phyloP scores from a whole-genome alignment of 1,284 basidiomycete genomes.

The Pholiota adiposa region DNA sequence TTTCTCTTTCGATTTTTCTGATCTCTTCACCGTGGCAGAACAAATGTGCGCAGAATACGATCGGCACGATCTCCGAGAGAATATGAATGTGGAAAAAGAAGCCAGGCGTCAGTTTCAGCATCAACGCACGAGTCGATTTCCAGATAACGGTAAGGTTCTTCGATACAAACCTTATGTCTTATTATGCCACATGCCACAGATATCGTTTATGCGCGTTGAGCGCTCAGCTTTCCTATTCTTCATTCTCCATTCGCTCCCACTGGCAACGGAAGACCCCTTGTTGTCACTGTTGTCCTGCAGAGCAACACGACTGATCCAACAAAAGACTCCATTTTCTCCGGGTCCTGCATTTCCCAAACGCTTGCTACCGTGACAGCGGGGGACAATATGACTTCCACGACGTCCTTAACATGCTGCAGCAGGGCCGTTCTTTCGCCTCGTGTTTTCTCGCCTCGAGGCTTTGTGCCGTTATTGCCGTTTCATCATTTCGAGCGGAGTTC shows the following conservation, averaged over 20 bases:
- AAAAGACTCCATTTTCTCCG: slow-evolving; percentile 3
- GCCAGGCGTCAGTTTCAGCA: too few species aligned
- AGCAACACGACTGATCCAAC: not conserved
- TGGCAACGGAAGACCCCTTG: not conserved
- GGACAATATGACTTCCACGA: slow-evolving; percentile 4
- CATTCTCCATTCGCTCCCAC: not conserved
- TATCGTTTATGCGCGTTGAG: not conserved
- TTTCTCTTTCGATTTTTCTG: too few species aligned
- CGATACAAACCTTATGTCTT: not conserved
- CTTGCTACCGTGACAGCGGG: slow-evolving; percentile 5
- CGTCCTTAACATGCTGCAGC: slow-evolving; percentile 9
- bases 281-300: not conserved
- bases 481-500: slow-evolving; percentile 1
- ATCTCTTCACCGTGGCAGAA: too few species aligned
- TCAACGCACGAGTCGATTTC: too few species aligned
- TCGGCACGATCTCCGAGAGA: too few species aligned
- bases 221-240: not conserved
- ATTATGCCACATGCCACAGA: not conserved
- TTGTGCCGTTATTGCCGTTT: slow-evolving; percentile 1
- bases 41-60: too few species aligned
- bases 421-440: slow-evolving; percentile 8
- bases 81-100: too few species aligned
- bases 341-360: not conserved
- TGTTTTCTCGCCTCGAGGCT: slow-evolving; percentile 9
- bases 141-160: not conserved